Base-by-base conservation (phyloP, 371 early-diverging fungal genomes). In the Gilbertella persicaria region DNA sequence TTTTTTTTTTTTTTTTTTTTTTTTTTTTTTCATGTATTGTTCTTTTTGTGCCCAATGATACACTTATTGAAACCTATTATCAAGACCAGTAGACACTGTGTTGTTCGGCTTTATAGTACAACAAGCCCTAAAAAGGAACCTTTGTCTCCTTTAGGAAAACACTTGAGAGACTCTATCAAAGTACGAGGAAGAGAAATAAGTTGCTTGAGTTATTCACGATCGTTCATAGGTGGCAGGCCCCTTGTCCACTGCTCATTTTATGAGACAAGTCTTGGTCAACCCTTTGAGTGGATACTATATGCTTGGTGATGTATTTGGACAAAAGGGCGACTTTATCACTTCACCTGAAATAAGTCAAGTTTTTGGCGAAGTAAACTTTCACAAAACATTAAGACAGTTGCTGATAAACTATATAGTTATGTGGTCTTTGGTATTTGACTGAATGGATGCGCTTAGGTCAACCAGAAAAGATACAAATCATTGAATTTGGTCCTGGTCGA, bases 311-410 rank as follows among this genome's bases (percentile, higher is more conserved):
- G 94, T 96, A 5, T 93, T 98, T 78, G 98, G 98, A n/a, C 50
- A 64, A n/a, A 55, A 87, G 51, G 98, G 97, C 10, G 98, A 97
- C 60, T 98, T 98, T 72, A 78, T 88, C 13, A 98, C 98, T 5
- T 92, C 94, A 6, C 98, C 98, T 13, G 98, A 98, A 69, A 93
- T 98, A 60, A 89, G 88, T 62, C 98, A 98, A 71, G 87, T 96
- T 81, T 97, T 97, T 87, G 98, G 98, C 21, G 98, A 97, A 80
- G 86, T 88, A 75, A 55, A 42, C 12, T 14, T n/a, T 24, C n/a
- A 47, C 25, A 17, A 23, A 19, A 20, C 5, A 3, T 0, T 35
- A 25, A 17, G 20, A 1, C 24, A 4, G 5, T n/a, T 29, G 4
- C 23, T 19, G 12, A 33, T 13, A 33, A 13, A 5, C 4, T 10